phyloP scores from a whole-genome alignment of 805 yeast species.

The Saturnispora besseyi region DNA sequence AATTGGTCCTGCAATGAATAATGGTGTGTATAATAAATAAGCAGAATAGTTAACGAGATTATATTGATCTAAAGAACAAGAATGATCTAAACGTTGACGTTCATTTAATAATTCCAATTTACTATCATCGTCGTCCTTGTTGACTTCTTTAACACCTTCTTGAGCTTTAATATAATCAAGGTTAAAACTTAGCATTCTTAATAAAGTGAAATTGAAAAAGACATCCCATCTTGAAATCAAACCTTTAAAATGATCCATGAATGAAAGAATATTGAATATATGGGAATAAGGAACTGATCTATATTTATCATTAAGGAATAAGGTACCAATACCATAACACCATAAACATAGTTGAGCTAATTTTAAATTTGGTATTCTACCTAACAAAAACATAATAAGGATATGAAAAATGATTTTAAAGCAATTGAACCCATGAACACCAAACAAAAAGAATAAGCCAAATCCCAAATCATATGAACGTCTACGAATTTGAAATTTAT shows the following conservation, averaged over 20 bases:
- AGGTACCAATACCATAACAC: slow-evolving; percentile 69
- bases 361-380: slow-evolving; percentile 29
- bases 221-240: slow-evolving; percentile 92
- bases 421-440: slow-evolving; percentile 73
- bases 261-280: slow-evolving; percentile 26
- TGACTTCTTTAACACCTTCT: slow-evolving; percentile 8
- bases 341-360: slow-evolving; percentile 46
- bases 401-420: slow-evolving; percentile 55
- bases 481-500: slow-evolving; percentile 29
- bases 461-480: slow-evolving; percentile 62
- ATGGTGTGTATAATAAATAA: slow-evolving; percentile 75
- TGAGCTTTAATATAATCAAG: slow-evolving; percentile 56
- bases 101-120: slow-evolving; percentile 35
- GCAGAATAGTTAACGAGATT: slow-evolving; percentile 58
- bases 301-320: slow-evolving; percentile 68
- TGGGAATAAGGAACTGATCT: slow-evolving; percentile 39
- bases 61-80: slow-evolving; percentile 54
- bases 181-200: slow-evolving; percentile 77
- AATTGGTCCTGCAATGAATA: slow-evolving; percentile 93
- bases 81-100: slow-evolving; percentile 55
- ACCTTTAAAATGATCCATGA: slow-evolving; percentile 64
- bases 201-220: slow-evolving; percentile 78
- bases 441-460: slow-evolving; percentile 59
- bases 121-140: not conserved
- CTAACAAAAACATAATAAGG: slow-evolving; percentile 41